Evolutionary conservation across 257 asterid genomes (phyloP), one percentile per base, ranked within the genome.

Genomic region (Datura wrightii): DNA sequence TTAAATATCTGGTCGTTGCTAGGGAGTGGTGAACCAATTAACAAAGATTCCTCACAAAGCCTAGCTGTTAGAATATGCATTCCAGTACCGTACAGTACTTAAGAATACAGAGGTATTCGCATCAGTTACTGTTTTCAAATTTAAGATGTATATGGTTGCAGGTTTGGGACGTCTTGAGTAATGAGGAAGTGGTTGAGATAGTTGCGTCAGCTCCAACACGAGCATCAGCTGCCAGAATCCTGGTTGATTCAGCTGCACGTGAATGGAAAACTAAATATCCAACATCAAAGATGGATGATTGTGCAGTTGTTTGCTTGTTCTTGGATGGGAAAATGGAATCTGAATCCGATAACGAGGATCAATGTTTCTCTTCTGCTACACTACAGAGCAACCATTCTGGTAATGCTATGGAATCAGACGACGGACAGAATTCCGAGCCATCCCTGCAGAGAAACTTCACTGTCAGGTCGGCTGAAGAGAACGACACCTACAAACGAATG

Each of bases 141-240:
- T 56, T 31, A 53, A 19, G 66, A 81, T 42, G 4, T 55, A n/a
- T 48, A 56, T 62, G 72, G 53, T 50, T 87, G 76, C 92, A 96
- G 99, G 97, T 96, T 39, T 96, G 99, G 99, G 99, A 97, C 44
- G 99, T 97, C 16, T 86, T 97, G 85, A 94, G 95, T 93, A 97
- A 97, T 6, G 98, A 97, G 82, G 98, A 97, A 87, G 99, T 97
- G 63, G 98, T 97, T 9, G 97, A 94, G 78, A 92, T 91, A 65
- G 97, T 97, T 18, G 88, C 96, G 1, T 92, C 97, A 3, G 89
- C 94, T 83, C 92, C 99, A 70, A 87, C 95, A 8, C 88, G 99
- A 81, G 92, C 98, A 48, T 90, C 95, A 10, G 97, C 97, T 63
- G 95, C 99, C 37, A 91, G 98, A 85, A 84, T 90, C 24, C 55